phyloP scores from a whole-genome alignment of 2,329 filamentous ascomycete species.

The Colletotrichum theobromicola region DNA sequence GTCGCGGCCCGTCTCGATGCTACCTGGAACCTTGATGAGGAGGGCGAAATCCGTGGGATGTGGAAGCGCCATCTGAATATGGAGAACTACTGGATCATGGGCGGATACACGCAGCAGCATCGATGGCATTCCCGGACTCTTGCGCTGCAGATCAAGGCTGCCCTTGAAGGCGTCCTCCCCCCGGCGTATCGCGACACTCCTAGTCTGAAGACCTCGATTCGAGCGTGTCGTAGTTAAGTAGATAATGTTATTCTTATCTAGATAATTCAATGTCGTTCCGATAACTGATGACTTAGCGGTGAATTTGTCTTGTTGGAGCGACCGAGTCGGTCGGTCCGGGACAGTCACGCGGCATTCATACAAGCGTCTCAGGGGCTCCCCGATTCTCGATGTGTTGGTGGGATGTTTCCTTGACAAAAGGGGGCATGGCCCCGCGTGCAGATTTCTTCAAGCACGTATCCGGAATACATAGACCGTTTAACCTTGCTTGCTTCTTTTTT shows the following conservation, averaged over 20 bases:
- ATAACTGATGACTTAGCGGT: background rate
- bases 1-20: constrained; percentile 37
- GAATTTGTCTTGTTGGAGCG: background rate
- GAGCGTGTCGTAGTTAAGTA: background rate
- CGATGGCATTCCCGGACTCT: constrained; percentile 34
- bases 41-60: constrained; percentile 46
- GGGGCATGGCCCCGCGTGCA: background rate
- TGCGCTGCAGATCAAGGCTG: constrained; percentile 39
- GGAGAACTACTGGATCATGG: constrained; percentile 39
- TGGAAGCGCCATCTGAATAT: constrained; percentile 37
- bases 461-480: background rate
- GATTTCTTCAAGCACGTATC: background rate
- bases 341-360: background rate
- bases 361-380: background rate
- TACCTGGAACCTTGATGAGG: constrained; percentile 44
- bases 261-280: rapidly evolving
- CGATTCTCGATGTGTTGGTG: background rate
- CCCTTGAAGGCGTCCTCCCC: constrained; percentile 36
- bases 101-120: constrained; percentile 36
- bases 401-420: background rate
- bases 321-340: background rate
- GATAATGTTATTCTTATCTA: rapidly evolving
- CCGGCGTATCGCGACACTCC: background rate
- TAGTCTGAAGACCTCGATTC: no score
- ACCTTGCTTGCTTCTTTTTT: background rate